Base-by-base conservation (phyloP, 257 asterid genomes). In the Solanum appendiculatum region DNA sequence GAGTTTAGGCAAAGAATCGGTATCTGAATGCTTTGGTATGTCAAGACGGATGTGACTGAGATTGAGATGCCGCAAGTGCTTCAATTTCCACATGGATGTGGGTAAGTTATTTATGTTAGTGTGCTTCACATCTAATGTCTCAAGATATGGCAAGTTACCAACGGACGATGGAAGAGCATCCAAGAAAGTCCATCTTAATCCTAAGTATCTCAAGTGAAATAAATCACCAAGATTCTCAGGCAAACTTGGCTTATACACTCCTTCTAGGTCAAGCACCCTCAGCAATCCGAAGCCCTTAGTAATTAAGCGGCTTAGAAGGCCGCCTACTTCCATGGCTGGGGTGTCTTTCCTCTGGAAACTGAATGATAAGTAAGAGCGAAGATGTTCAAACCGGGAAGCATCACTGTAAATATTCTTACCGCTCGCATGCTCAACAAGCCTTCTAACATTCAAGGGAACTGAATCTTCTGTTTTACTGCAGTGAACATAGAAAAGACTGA, bases 181-280 rank as follows among this genome's bases (percentile, higher is more conserved):
- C 86, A 91, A 84, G 90, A 89, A 91, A 68, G 93, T 91, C 93
- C 93, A 91, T 86, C 93, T 89, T 82, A 91, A 87, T 21, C 93
- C 93, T 48, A 91, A 82, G 74, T 91, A 91, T 83, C 90, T 87
- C 82, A 91, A 60, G 40, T 77, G 85, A 85, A 86, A 77, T 40
- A 89, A 84, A 64, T 89, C 88, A 27, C 93, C 93, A 25, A 91
- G 88, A 82, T 87, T 88, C 40, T 89, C 87, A 25, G 93, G 93
- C 82, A 91, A 86, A 63, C 85, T 69, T 34, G 93, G 93, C 72
- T 89, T 87, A 63, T 87, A 91, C 7, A 91, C 86, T n/a, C 90
- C 91, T 86, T 91, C 93, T 36, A 91, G 86, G 87, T 91, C 93
- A 48, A 91, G 90, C 68, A 91, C 91, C 89, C 93, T 91, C 6